phyloP scores from a whole-genome alignment of 2,329 filamentous ascomycete genomes.

The Apiospora saccharicola region DNA sequence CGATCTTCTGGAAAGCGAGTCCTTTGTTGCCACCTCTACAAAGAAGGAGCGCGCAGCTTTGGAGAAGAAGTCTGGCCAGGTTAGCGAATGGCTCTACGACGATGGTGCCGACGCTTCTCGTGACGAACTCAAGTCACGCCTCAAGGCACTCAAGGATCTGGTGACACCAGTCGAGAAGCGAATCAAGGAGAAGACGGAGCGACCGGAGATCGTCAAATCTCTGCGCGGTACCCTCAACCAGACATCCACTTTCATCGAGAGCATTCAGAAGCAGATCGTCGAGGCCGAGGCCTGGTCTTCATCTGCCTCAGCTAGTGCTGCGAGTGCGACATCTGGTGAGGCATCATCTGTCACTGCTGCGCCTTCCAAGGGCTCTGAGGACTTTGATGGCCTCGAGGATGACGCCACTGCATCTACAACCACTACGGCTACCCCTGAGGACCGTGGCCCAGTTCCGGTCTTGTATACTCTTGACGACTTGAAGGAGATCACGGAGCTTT shows the following conservation, averaged over 20 bases:
- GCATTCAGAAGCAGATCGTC: conserved; percentile 73
- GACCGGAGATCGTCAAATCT: conserved; percentile 72
- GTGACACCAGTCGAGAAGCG: conserved; percentile 80
- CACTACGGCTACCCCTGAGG: conserved; percentile 54
- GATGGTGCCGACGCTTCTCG: conserved; percentile 80
- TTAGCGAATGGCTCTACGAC: conserved; percentile 90
- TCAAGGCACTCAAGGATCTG: conserved; percentile 79
- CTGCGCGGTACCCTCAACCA: conserved; percentile 76
- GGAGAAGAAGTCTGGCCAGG: conserved; percentile 70
- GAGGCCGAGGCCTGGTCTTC: conserved; percentile 71
- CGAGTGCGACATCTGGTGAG: conserved; percentile 47
- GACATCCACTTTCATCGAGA: conserved; percentile 73
- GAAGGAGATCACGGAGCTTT: conserved; percentile 66
- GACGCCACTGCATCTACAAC: conserved; percentile 54
- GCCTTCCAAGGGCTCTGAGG: conserved; percentile 53
- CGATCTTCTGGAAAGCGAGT: conserved; percentile 80
- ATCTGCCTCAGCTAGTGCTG: conserved; percentile 57
- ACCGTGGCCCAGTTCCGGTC: conserved; percentile 65
- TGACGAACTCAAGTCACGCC: conserved; percentile 76
- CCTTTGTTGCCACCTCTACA: conserved; percentile 77
- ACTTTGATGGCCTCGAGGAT: conserved; percentile 82
- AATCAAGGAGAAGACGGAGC: conserved; percentile 73
- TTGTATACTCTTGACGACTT: conserved; percentile 80
- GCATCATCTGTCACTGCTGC: conserved; percentile 55
- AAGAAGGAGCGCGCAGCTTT: conserved; percentile 71